These are phyloP conservation scores for Cladosporium halotolerans DNA, from an alignment of 2,329 filamentous ascomycete genomes.

Conservation along the genomic window DNA sequence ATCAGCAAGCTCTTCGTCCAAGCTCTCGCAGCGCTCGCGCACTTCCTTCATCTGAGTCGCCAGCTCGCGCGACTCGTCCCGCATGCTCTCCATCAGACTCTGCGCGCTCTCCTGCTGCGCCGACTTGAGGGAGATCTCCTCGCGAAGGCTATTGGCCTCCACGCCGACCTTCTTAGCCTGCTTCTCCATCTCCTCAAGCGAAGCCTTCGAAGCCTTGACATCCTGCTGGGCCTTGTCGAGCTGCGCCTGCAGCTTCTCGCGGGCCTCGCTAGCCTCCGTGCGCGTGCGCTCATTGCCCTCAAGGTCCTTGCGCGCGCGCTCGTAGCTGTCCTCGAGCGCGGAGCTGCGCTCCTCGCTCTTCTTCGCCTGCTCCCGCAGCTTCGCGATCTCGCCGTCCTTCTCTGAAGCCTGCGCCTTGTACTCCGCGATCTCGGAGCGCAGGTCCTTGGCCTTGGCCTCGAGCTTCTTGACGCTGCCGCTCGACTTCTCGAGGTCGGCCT, in stretches of 20 bases:
- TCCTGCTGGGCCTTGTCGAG: slow-evolving; percentile 69
- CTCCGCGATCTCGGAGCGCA: slow-evolving; percentile 65
- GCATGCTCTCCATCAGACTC: slow-evolving; percentile 82
- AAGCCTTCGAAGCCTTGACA: slow-evolving; percentile 48
- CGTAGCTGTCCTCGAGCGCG: slow-evolving; percentile 72
- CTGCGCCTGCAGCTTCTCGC: slow-evolving; percentile 66
- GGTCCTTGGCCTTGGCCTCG: slow-evolving; percentile 75
- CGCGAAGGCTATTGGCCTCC: slow-evolving; percentile 62
- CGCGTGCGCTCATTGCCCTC: slow-evolving; percentile 73
- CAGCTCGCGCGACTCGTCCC: slow-evolving; percentile 83
- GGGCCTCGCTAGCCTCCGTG: slow-evolving; percentile 65
- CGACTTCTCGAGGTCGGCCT: slow-evolving; percentile 64
- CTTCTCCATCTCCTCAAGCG: slow-evolving; percentile 67
- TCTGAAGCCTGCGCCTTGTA: slow-evolving; percentile 66
- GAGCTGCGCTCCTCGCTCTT: slow-evolving; percentile 66
- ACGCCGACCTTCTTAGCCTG: slow-evolving; percentile 61
- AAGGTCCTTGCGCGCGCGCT: slow-evolving; percentile 67
- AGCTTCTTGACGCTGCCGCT: slow-evolving; percentile 63
- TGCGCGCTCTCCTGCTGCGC: slow-evolving; percentile 83
- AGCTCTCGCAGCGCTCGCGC: slow-evolving; percentile 69
- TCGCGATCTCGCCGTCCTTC: slow-evolving; percentile 70
- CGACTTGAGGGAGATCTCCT: slow-evolving; percentile 77
- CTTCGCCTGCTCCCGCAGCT: slow-evolving; percentile 69
- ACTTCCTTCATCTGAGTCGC: slow-evolving; percentile 87
- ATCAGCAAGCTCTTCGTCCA: slow-evolving; percentile 89